Base-by-base conservation (phyloP, 2,329 filamentous ascomycete species). In the Seiridium cupressi region DNA sequence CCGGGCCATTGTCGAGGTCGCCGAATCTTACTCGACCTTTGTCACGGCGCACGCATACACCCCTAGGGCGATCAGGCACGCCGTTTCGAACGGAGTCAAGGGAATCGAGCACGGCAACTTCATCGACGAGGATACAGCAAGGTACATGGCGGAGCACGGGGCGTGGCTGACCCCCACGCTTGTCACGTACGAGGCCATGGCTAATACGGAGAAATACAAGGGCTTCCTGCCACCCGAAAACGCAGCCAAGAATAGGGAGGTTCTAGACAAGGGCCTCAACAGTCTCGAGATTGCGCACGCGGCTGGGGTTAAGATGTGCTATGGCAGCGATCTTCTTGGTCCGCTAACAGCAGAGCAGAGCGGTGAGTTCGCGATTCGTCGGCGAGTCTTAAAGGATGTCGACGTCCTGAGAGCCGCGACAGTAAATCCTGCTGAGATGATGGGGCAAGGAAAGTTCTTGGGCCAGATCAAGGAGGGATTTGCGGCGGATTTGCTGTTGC, bases 11-110 rank as follows among this genome's bases (percentile, higher is more conserved):
- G 73, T 75, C 4, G 78, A 77, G 32, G 79, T 81, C 2, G 84
- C 84, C 0, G 71, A 68, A 5, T 78, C 81, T 60, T 72, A 75
- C 7, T 77, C 77, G 3, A 85, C 80, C 0, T 84, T 80, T 63
- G 84, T 86, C 1, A 87, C 84, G 1, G 80, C 81, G 2, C 84
- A 87, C 64, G 82, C 82, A 1, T 86, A 87, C 68, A 86, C 83
- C 0, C 77, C 81, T 3, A 68, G 73, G 47, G 78, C 83, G 0
- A 86, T 88, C 44, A 75, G 77, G 5, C 82, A 85, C 60, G 81
- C 81, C 1, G 74, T 87, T 26, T 75, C 80, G 13, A 81, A 86
- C 55, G 85, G 82, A 3, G 80, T 80, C 1, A 71, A 64, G 32
- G 79, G 80, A 0, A 83, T 84, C 76, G 75, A 7, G 75, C 64